phyloP scores from a whole-genome alignment of 116 monocot species.

The Dioscorea cayenensis region DNA sequence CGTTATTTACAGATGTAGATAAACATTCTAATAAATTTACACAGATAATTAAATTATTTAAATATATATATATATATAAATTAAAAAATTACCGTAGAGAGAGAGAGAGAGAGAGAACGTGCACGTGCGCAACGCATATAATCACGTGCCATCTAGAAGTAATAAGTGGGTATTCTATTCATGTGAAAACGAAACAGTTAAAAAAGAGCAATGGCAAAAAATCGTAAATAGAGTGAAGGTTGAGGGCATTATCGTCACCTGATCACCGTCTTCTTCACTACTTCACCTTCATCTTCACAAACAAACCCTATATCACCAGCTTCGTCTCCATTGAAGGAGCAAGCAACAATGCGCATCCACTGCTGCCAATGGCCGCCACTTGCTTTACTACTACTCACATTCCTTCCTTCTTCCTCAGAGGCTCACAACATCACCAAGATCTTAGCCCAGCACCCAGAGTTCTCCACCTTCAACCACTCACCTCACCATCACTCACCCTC shows the following conservation, averaged over 20 bases:
- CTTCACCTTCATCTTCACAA: neutral
- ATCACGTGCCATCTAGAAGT: neutral
- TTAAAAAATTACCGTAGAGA: too few relatives aligned
- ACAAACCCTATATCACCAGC: neutral
- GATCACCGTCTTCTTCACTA: neutral
- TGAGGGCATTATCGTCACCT: neutral
- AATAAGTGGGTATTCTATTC: too few relatives aligned
- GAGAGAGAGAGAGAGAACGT: too few relatives aligned
- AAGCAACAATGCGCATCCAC: too few relatives aligned
- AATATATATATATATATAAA: too few relatives aligned
- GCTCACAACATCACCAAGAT: constrained; percentile 82
- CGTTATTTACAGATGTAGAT: too few relatives aligned
- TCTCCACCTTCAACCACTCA: constrained; percentile 91
- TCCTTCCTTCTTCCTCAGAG: constrained; percentile 4
- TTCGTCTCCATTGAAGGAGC: too few relatives aligned
- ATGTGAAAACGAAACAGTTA: neutral
- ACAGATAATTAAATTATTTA: too few relatives aligned
- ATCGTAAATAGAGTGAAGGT: neutral
- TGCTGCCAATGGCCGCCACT: too few relatives aligned
- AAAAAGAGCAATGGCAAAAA: neutral
- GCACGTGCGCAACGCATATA: neutral
- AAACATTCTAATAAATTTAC: too few relatives aligned
- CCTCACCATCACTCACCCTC: constrained; percentile 58
- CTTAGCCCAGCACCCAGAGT: constrained; percentile 60
- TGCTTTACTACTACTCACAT: neutral